phyloP scores from a whole-genome alignment of 441 rosid genomes.

The Biscutella laevigata region DNA sequence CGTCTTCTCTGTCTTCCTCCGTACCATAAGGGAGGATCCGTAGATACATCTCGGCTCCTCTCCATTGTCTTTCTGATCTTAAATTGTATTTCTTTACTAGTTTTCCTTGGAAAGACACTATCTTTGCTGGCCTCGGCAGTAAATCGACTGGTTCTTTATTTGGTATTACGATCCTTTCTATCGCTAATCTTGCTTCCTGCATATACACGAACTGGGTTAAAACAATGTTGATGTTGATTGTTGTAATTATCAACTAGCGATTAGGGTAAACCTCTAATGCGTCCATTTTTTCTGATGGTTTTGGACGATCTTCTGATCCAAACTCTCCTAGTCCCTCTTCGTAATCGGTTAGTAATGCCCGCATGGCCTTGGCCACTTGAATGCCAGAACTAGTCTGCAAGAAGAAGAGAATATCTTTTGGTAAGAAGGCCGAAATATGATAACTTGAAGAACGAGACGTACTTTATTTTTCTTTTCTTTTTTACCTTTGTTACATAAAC shows the following conservation, averaged over 20 bases:
- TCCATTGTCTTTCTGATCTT: conserved; percentile 44
- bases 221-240: not conserved
- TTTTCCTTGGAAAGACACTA: conserved; percentile 56
- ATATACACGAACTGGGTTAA: not conserved
- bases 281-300: conserved; percentile 55
- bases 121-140: conserved; percentile 50
- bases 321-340: conserved; percentile 40
- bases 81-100: conserved; percentile 50
- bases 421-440: not conserved
- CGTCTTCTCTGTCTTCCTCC: conserved; percentile 12
- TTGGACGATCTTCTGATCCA: conserved; percentile 38
- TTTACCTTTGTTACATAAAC: conserved; percentile 68
- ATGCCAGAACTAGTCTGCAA: conserved; percentile 67
- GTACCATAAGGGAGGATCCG: conserved; percentile 45
- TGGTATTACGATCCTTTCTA: conserved; percentile 65
- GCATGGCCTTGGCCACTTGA: conserved; percentile 66
- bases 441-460: not conserved
- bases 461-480: not conserved
- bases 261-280: conserved; percentile 59
- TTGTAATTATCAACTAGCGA: not conserved
- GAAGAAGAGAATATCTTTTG: conserved; percentile 8
- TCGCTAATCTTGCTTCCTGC: conserved; percentile 80
- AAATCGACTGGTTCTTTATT: conserved; percentile 54
- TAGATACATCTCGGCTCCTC: conserved; percentile 39
- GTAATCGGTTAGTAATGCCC: conserved; percentile 42